A percentile compares a stretch with the other conserved stretches of the same genome.
Evolutionary conservation across 495 filamentous ascomycete genomes (phyloP).

Genomic region (Hypoxylon lienhwacheense): DNA sequence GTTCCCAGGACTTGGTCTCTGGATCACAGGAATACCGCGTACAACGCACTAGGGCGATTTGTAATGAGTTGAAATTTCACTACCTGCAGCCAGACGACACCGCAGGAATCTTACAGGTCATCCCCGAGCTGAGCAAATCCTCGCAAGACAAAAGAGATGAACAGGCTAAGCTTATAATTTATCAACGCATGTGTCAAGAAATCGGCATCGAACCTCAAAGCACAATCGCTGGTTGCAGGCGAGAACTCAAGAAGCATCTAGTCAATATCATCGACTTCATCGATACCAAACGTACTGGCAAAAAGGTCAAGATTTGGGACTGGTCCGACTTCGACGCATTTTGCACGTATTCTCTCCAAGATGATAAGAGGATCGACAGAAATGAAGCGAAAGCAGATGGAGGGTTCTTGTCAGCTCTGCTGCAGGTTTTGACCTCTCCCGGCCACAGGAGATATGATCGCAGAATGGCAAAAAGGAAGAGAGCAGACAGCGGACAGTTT

Average conservation of each 20-base stretch:
- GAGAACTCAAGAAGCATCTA: constrained; percentile 39
- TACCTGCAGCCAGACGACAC: constrained; percentile 31
- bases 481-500: neutral
- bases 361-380: constrained; percentile 40
- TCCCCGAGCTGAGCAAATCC: constrained; percentile 13
- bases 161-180: constrained; percentile 33
- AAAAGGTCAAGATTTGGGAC: constrained; percentile 39
- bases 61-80: constrained; percentile 38
- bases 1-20: constrained; percentile 40
- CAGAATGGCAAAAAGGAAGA: constrained; percentile 3
- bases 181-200: constrained; percentile 40
- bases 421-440: constrained; percentile 33
- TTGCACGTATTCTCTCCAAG: constrained; percentile 42
- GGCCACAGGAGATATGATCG: neutral
- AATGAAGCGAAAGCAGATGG: constrained; percentile 44
- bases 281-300: constrained; percentile 43
- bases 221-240: constrained; percentile 36
- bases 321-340: constrained; percentile 35
- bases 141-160: constrained; percentile 4
- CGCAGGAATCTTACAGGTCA: neutral
- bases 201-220: constrained; percentile 16
- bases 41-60: constrained; percentile 40
- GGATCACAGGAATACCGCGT: constrained; percentile 38
- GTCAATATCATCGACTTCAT: constrained; percentile 59
- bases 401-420: constrained; percentile 44